A percentile compares a stretch with the other conserved stretches of the same genome.
These are phyloP conservation scores for Aphanomyces stellatus DNA, from an alignment of 352 stramenopile genomes.

Conservation along the genomic window DNA sequence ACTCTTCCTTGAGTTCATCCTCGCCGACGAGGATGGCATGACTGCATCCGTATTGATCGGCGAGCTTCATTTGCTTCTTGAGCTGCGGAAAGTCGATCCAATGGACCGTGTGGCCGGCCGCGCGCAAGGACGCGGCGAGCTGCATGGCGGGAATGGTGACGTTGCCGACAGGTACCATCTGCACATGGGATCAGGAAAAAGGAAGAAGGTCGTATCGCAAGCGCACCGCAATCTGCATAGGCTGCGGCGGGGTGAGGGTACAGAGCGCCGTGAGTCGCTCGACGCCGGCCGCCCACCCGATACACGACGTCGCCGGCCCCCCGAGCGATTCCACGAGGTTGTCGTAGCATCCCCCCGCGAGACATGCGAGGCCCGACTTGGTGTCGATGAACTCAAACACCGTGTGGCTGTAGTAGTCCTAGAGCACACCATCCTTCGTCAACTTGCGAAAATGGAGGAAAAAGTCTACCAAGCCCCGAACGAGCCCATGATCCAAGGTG, in stretches of 20 bases:
- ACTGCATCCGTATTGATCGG: constrained; percentile 53
- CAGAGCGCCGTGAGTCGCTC: constrained; percentile 63
- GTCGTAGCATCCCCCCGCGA: constrained; percentile 81
- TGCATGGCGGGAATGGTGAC: not conserved
- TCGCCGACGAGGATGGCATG: constrained; percentile 67
- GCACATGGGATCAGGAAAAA: not conserved
- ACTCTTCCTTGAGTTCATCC: constrained; percentile 48
- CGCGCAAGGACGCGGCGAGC: constrained; percentile 36
- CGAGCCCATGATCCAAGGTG: constrained; percentile 55
- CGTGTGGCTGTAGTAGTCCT: constrained; percentile 88
- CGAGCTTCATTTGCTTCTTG: constrained; percentile 87
- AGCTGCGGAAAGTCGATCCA: constrained; percentile 74
- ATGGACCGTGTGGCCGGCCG: constrained; percentile 57
- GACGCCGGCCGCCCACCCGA: constrained; percentile 81
- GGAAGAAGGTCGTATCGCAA: not conserved
- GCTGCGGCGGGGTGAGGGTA: constrained; percentile 21
- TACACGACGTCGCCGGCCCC: constrained; percentile 47
- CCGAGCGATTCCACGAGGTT: constrained; percentile 57
- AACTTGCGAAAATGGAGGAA: too few relatives aligned
- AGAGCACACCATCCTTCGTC: too few relatives aligned
- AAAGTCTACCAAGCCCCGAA: constrained; percentile 60
- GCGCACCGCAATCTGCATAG: constrained; percentile 43
- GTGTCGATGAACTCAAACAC: constrained; percentile 83
- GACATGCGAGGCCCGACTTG: constrained; percentile 54
- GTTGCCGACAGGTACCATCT: not conserved